Evolutionary conservation across 148 eudicot genomes (phyloP).

Genomic region (Rheum nobile): DNA sequence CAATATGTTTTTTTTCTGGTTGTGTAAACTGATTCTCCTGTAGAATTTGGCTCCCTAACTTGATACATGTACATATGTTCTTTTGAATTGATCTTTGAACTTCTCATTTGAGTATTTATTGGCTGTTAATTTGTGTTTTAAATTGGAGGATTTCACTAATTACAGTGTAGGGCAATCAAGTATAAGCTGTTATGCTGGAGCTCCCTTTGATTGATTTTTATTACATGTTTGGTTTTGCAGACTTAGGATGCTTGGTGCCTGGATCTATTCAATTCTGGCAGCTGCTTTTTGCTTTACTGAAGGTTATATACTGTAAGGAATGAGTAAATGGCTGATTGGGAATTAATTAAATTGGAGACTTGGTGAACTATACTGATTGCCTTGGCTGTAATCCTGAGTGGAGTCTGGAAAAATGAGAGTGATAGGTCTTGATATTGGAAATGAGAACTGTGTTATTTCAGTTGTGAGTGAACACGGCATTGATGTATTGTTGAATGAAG

Average conservation of each 20-base stretch:
- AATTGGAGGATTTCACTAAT: not conserved
- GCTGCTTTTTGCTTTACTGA: not conserved
- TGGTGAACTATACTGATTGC: not conserved
- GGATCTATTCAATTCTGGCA: not conserved
- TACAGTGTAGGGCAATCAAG: not conserved
- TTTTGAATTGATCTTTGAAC: not conserved
- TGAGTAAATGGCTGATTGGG: not conserved
- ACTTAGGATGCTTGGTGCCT: not conserved
- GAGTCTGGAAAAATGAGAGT: slow-evolving; percentile 49
- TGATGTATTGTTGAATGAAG: slow-evolving; percentile 80
- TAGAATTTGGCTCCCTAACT: not conserved
- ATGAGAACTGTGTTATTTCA: slow-evolving; percentile 83
- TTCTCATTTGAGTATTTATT: not conserved
- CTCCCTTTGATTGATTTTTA: not conserved
- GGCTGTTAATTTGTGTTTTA: not conserved
- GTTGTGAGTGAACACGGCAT: slow-evolving; percentile 69
- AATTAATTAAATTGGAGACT: not conserved
- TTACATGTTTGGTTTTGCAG: not conserved
- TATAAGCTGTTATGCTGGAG: not conserved
- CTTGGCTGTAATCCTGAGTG: not conserved
- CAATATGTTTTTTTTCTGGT: not conserved
- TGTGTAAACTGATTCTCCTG: not conserved
- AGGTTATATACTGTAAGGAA: not conserved
- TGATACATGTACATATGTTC: not conserved
- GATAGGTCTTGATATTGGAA: slow-evolving; percentile 80